Percentiles rank a stretch among this genome's conserved stretches.
Conservation (phyloP, 805 yeast species). For the Candida coleopterorum region DNA sequence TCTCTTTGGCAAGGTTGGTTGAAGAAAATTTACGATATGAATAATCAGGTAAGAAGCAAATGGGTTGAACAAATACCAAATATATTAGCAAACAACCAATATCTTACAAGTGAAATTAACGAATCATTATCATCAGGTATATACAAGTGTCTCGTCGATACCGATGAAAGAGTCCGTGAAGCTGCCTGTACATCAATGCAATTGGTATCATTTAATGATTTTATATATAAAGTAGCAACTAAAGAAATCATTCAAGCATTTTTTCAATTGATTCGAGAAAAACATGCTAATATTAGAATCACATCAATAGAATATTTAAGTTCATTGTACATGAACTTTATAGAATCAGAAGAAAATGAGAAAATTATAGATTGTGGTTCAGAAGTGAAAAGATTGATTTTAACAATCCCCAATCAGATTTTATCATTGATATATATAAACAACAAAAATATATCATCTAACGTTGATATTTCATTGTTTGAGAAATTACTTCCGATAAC, state of each 20-base stretch:
- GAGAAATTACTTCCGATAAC: constrained; percentile 56
- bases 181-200: constrained; percentile 46
- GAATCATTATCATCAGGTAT: constrained; percentile 43
- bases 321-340: constrained; percentile 48
- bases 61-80: constrained; percentile 63
- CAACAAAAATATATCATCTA: constrained; percentile 58
- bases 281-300: constrained; percentile 57
- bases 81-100: constrained; percentile 41
- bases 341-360: constrained; percentile 10
- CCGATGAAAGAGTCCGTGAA: constrained; percentile 68
- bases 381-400: constrained; percentile 26
- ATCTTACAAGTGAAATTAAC: constrained; percentile 46
- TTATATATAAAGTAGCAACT: constrained; percentile 46
- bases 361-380: constrained; percentile 24
- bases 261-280: constrained; percentile 67
- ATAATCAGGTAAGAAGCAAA: constrained; percentile 55
- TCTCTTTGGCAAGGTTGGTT: constrained; percentile 69
- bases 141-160: constrained; percentile 65
- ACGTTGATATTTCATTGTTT: constrained; percentile 57
- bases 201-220: constrained; percentile 39
- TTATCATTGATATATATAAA: constrained; percentile 70
- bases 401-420: constrained; percentile 60
- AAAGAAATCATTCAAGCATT: constrained; percentile 49
- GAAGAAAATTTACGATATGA: constrained; percentile 66
- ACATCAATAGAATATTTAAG: constrained; percentile 53